Evolutionary conservation across 805 yeast genomes (phyloP), one percentile per base, ranked within the genome.

Genomic region (Saccharomyces eubayanus): DNA sequence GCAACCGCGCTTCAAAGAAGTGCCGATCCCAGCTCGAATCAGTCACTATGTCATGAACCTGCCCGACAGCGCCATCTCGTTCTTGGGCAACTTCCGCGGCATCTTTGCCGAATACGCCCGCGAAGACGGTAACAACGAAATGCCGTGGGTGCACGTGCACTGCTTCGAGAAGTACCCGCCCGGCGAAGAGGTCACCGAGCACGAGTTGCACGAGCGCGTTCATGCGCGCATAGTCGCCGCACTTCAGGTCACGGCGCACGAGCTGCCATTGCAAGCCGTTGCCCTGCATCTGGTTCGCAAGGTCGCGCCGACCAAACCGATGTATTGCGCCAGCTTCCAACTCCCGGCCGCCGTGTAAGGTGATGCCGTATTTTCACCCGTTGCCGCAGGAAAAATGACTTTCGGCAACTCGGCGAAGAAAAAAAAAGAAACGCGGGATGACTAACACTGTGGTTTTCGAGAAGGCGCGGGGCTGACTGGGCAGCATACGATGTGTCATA

Each of bases 251-350:
- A 67, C 85, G 40, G 74, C 75, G 2, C 73, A 79, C 0, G 70
- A 81, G 8, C 59, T 74, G 14, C 77, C 81, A 0, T 72, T 81
- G 12, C 75, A 75, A 3, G 66, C 72, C 0, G 70, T 87, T 41
- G 64, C 71, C 0, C 87, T 92, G 70, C 98, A 92, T 64, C 73
- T 85, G 59, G 99, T 94, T 9, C 82, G 99, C 66, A 85, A 84
- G 67, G 99, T 94, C 6, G 92, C 99, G 0, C 99, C 99, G 3
- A 89, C 97, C 5, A 94, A 94, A 66, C 92, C 92, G 31, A 94
- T 94, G 99, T 91, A 81, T 67, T 89, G 97, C 71, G 87, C 89
- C 3, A 76, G 90, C 6, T 91, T 91, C 70, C 69, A 70, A 62
- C 75, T 94, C 31, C 95, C 96, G 0, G 77, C 75, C 59, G 81